Percentiles rank a stretch among this genome's conserved stretches.
These are phyloP conservation scores for Trichophyton benhamiae DNA, from an alignment of 2,329 filamentous ascomycete species.

Conservation along the genomic window DNA sequence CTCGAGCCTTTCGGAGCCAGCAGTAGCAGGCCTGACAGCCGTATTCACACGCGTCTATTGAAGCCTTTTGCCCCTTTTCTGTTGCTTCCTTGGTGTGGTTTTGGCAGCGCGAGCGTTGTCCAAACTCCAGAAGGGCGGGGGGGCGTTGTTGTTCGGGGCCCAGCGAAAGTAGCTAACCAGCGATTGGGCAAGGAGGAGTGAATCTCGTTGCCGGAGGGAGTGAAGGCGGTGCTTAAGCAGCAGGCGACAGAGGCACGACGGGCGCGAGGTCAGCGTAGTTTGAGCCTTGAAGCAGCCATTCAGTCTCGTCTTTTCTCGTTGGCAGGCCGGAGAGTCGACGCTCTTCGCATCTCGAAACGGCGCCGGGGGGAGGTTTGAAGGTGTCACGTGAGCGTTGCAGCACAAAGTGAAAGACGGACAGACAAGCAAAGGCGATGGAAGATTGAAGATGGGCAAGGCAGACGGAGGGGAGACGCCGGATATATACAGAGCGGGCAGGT, in stretches of 20 bases:
- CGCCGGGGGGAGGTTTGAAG: neutral
- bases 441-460: neutral
- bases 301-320: neutral
- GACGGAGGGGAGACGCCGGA: neutral
- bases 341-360: slow-evolving; percentile 1
- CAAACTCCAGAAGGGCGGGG: neutral
- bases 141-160: neutral
- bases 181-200: neutral
- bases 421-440: neutral
- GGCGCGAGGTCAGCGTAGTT: slow-evolving; percentile 1
- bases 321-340: neutral
- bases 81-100: neutral
- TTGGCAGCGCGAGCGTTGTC: neutral
- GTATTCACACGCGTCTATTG: neutral
- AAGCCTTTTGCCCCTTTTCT: neutral
- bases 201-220: neutral
- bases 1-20: neutral
- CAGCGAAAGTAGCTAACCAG: neutral
- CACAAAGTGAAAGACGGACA: neutral
- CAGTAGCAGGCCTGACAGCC: neutral
- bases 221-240: neutral
- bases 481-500: neutral
- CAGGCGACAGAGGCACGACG: neutral
- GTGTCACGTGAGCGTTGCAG: neutral
- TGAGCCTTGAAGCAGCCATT: neutral